Percentiles rank a stretch among this genome's conserved stretches.
phyloP scores from a whole-genome alignment of 805 yeast species.

The Scheffersomyces coipomensis region DNA sequence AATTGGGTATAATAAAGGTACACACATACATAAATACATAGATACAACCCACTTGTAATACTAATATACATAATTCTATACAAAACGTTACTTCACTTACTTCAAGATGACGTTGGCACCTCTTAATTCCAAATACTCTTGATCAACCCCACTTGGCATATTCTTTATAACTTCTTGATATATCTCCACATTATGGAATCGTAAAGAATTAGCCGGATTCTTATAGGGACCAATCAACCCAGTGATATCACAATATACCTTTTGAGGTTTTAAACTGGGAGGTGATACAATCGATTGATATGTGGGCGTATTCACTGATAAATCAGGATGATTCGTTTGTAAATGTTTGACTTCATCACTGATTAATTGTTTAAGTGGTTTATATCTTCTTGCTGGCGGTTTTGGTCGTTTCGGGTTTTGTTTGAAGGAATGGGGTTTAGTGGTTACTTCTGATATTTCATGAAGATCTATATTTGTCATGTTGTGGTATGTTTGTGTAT shows the following conservation, averaged over 20 bases:
- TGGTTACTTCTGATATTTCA: slow-evolving; percentile 20
- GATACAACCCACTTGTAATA: not conserved
- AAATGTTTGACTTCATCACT: slow-evolving; percentile 76
- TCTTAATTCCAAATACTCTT: slow-evolving; percentile 82
- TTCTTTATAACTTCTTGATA: slow-evolving; percentile 68
- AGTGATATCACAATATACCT: slow-evolving; percentile 89
- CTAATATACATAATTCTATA: not conserved
- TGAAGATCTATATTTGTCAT: slow-evolving; percentile 5
- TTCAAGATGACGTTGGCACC: slow-evolving; percentile 85
- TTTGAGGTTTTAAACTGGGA: slow-evolving; percentile 78
- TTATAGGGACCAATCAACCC: slow-evolving; percentile 80
- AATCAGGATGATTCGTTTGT: slow-evolving; percentile 36
- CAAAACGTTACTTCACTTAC: slow-evolving; percentile 11
- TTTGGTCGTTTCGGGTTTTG: slow-evolving; percentile 38
- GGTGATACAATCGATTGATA: slow-evolving; percentile 77
- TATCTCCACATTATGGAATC: slow-evolving; percentile 82
- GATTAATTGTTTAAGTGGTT: slow-evolving; percentile 69
- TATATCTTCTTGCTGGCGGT: slow-evolving; percentile 60
- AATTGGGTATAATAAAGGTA: slow-evolving; percentile 15
- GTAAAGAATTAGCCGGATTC: slow-evolving; percentile 68
- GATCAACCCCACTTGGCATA: slow-evolving; percentile 90
- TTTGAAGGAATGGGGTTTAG: slow-evolving; percentile 57
- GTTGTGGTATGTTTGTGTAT: too few relatives aligned
- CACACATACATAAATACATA: not conserved
- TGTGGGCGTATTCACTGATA: slow-evolving; percentile 56